These are phyloP conservation scores for Jaapia argillacea DNA, from an alignment of 768 basidiomycete species.

Conservation along the genomic window DNA sequence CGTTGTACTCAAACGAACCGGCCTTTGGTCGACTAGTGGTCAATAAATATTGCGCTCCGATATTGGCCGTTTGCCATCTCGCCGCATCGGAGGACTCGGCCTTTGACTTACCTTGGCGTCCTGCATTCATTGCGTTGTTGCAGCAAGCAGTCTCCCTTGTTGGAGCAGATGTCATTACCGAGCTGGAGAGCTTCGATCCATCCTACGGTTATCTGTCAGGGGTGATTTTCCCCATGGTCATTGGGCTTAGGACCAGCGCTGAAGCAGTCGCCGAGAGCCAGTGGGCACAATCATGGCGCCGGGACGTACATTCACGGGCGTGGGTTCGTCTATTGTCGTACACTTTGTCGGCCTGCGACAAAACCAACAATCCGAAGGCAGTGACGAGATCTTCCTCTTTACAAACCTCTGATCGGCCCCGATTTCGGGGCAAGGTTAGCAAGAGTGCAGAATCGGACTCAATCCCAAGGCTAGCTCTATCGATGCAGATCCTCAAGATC, in stretches of 20 bases:
- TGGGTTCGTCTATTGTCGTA: slow-evolving; percentile 61
- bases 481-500: slow-evolving; percentile 59
- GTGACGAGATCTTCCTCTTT: slow-evolving; percentile 10
- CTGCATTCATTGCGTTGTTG: too few species aligned
- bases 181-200: neutral
- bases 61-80: slow-evolving; percentile 24
- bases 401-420: slow-evolving; percentile 27
- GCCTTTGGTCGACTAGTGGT: slow-evolving; percentile 32
- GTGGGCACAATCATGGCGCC: slow-evolving; percentile 23
- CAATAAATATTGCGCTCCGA: slow-evolving; percentile 22
- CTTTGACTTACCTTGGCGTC: slow-evolving; percentile 18
- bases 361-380: slow-evolving; percentile 16
- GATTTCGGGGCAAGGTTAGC: slow-evolving; percentile 36
- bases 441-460: slow-evolving; percentile 9
- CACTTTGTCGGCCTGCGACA: slow-evolving; percentile 41
- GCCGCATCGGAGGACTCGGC: slow-evolving; percentile 21
- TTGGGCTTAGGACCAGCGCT: slow-evolving; percentile 27
- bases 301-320: slow-evolving; percentile 28
- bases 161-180: slow-evolving; percentile 1
- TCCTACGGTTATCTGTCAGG: too few species aligned
- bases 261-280: neutral
- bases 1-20: slow-evolving; percentile 40
- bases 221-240: slow-evolving; percentile 23
- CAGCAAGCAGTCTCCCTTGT: too few species aligned
- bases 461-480: slow-evolving; percentile 29